These are phyloP conservation scores for Debaryomyces hansenii DNA, from an alignment of 805 yeast genomes.

Conservation along the genomic window DNA sequence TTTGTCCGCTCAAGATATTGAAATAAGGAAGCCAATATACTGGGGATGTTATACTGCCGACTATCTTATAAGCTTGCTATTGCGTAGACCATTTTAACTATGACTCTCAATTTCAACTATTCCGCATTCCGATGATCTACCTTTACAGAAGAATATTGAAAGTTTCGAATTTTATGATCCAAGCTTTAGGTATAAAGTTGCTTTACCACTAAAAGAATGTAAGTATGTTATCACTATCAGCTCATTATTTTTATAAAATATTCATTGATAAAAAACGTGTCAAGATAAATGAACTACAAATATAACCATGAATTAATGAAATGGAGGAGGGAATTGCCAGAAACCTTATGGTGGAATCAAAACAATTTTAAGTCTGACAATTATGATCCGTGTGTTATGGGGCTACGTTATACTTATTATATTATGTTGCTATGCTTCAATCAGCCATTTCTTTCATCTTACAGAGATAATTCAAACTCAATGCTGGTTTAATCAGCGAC, in stretches of 20 bases:
- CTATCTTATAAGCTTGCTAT: slow-evolving; percentile 8
- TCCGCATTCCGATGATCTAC: slow-evolving; percentile 3
- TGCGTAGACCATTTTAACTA: slow-evolving; percentile 9
- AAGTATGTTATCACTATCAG: slow-evolving; percentile 43
- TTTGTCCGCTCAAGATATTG: background rate
- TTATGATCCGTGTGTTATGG: slow-evolving; percentile 53
- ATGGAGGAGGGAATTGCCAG: slow-evolving; percentile 55
- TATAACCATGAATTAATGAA: slow-evolving; percentile 50
- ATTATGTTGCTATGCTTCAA: slow-evolving; percentile 58
- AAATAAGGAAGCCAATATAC: slow-evolving; percentile 9
- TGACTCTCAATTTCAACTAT: slow-evolving; percentile 1
- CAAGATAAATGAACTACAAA: slow-evolving; percentile 34
- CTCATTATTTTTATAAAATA: slow-evolving; percentile 45
- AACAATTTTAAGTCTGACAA: slow-evolving; percentile 39
- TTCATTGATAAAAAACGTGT: slow-evolving; percentile 39
- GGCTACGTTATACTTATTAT: slow-evolving; percentile 58
- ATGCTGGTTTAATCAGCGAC: slow-evolving; percentile 40
- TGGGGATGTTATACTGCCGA: slow-evolving; percentile 13
- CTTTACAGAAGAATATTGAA: slow-evolving; percentile 2
- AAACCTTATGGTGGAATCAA: slow-evolving; percentile 50
- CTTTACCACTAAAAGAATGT: slow-evolving; percentile 45
- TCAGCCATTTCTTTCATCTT: slow-evolving; percentile 54
- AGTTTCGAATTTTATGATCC: background rate
- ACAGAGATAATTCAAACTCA: slow-evolving; percentile 21
- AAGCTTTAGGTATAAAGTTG: slow-evolving; percentile 17